These are phyloP conservation scores for Didymosphaeria variabile DNA, from an alignment of 2,329 filamentous ascomycete genomes.

Conservation along the genomic window DNA sequence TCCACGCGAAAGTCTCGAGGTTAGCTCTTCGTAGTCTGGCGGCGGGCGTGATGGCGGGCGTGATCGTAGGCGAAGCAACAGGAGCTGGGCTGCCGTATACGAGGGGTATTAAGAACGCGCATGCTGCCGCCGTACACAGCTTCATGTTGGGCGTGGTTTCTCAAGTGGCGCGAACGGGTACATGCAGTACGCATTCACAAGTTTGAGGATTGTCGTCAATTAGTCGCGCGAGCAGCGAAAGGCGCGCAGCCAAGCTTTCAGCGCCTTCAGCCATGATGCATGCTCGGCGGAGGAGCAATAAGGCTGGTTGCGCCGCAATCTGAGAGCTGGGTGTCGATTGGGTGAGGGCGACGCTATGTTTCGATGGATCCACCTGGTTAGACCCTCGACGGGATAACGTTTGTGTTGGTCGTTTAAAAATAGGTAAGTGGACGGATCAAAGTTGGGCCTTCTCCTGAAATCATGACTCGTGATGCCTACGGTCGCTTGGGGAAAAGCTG, in stretches of 20 bases:
- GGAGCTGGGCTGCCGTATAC: not conserved
- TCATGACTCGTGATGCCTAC: not conserved
- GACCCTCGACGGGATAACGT: not conserved
- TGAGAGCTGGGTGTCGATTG: not conserved
- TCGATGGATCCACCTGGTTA: not conserved
- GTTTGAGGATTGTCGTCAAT: not conserved
- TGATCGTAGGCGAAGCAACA: not conserved
- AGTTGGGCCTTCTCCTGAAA: not conserved
- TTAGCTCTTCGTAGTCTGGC: conserved; percentile 16
- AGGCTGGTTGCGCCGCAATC: not conserved
- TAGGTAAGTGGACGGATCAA: not conserved
- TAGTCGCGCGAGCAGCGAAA: no score
- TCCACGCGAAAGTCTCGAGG: conserved; percentile 18
- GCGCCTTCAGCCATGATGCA: conserved; percentile 1
- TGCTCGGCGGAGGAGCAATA: not conserved
- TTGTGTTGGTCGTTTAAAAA: not conserved
- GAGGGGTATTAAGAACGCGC: not conserved
- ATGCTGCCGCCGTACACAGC: not conserved
- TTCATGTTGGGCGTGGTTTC: not conserved
- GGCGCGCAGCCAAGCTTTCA: not conserved
- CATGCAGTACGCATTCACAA: not conserved
- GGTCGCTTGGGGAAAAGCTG: not conserved
- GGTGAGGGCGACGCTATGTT: not conserved
- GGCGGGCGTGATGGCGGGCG: conserved; percentile 16
- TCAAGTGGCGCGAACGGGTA: not conserved